phyloP scores from a whole-genome alignment of 2,329 filamentous ascomycete genomes.

The Pleomassaria siparia region DNA sequence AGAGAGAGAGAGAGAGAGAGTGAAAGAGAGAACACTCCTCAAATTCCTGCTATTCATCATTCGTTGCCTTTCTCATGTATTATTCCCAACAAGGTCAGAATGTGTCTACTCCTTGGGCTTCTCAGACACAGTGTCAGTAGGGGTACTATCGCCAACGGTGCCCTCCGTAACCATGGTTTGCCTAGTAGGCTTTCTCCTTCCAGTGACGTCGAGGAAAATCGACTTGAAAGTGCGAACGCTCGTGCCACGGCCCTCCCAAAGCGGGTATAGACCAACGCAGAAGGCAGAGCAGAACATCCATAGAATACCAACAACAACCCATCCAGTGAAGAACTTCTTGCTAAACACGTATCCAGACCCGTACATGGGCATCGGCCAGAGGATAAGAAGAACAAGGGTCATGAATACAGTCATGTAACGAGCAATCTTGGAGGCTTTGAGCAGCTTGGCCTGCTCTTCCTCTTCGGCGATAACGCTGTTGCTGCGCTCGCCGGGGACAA shows the following conservation, averaged over 20 bases:
- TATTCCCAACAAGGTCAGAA: not conserved
- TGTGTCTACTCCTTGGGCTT: slow-evolving; percentile 20
- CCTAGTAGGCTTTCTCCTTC: slow-evolving; percentile 22
- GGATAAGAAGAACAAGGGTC: slow-evolving; percentile 71
- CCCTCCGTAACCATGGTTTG: slow-evolving; percentile 17
- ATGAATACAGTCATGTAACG: slow-evolving; percentile 61
- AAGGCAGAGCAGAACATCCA: slow-evolving; percentile 76
- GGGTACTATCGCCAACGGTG: slow-evolving; percentile 20
- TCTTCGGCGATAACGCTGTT: slow-evolving; percentile 43
- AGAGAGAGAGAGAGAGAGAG: too few species aligned
- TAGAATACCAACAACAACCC: slow-evolving; percentile 67
- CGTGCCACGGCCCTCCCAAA: slow-evolving; percentile 75
- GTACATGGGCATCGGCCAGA: slow-evolving; percentile 95
- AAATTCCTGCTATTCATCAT: not conserved
- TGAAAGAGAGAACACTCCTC: not conserved
- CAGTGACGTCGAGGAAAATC: slow-evolving; percentile 63
- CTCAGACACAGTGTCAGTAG: slow-evolving; percentile 22
- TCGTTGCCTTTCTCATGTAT: not conserved
- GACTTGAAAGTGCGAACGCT: slow-evolving; percentile 62
- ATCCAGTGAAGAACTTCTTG: slow-evolving; percentile 80
- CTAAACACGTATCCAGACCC: slow-evolving; percentile 78
- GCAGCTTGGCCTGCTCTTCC: slow-evolving; percentile 46
- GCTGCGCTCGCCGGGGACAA: slow-evolving; percentile 55
- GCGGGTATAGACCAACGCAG: slow-evolving; percentile 77
- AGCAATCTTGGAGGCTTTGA: slow-evolving; percentile 53